A percentile compares a stretch with the other conserved stretches of the same genome.
phyloP scores from a whole-genome alignment of 2,329 filamentous ascomycete species.

The Talaromyces sp. region DNA sequence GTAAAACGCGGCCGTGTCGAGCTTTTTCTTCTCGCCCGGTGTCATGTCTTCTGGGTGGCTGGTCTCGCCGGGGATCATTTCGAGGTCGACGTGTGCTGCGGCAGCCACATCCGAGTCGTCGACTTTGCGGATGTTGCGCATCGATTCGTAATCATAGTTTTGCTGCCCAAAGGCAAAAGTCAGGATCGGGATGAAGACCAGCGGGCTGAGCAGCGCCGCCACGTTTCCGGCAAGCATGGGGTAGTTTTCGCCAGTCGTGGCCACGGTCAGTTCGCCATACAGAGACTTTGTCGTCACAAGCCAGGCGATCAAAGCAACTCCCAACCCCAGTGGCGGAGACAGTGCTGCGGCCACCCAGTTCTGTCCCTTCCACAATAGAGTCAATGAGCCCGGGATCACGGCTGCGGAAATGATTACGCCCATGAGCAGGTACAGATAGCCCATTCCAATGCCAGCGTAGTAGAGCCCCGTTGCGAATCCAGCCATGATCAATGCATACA shows the following conservation, averaged over 20 bases:
- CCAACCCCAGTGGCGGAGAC: slow-evolving; percentile 64
- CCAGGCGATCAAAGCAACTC: slow-evolving; percentile 67
- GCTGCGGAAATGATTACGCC: slow-evolving; percentile 83
- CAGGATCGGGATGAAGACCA: slow-evolving; percentile 70
- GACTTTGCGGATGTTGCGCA: slow-evolving; percentile 70
- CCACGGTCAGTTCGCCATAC: slow-evolving; percentile 64
- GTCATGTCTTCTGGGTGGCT: slow-evolving; percentile 27
- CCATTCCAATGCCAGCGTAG: slow-evolving; percentile 76
- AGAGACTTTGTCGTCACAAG: slow-evolving; percentile 68
- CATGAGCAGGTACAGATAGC: slow-evolving; percentile 86
- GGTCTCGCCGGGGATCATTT: slow-evolving; percentile 53
- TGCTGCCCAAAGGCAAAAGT: slow-evolving; percentile 65
- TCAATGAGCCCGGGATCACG: slow-evolving; percentile 75
- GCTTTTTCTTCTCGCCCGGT: slow-evolving; percentile 37
- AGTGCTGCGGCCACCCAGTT: slow-evolving; percentile 68
- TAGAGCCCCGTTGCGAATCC: slow-evolving; percentile 69
- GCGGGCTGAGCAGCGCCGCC: slow-evolving; percentile 69
- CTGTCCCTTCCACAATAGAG: slow-evolving; percentile 74
- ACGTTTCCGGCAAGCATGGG: slow-evolving; percentile 88
- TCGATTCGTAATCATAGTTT: slow-evolving; percentile 80
- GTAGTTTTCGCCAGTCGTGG: slow-evolving; percentile 74
- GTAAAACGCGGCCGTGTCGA: slow-evolving; percentile 51
- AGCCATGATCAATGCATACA: slow-evolving; percentile 73
- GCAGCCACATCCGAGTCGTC: slow-evolving; percentile 70
- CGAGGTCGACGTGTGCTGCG: slow-evolving; percentile 60